Percentiles rank a stretch among this genome's conserved stretches.
Evolutionary conservation across 805 yeast genomes (phyloP).

Genomic region (Metschnikowia picachoensis): DNA sequence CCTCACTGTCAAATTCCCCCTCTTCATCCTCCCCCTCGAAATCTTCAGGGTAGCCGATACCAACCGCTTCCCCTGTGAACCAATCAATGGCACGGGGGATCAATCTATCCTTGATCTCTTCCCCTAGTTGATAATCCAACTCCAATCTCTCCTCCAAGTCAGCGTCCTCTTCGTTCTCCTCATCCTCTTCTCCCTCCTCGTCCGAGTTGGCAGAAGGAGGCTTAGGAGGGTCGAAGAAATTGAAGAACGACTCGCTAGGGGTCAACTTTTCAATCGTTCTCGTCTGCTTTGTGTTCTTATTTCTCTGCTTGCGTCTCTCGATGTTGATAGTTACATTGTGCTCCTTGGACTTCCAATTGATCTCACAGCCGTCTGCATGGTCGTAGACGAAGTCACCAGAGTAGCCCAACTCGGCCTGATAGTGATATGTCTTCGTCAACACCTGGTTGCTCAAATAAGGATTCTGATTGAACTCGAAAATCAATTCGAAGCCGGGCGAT

Average conservation of each 20-base stretch:
- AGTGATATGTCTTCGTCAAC: slow-evolving; percentile 83
- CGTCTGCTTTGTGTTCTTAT: slow-evolving; percentile 93
- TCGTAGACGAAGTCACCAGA: slow-evolving; percentile 96
- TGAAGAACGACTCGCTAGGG: slow-evolving; percentile 93
- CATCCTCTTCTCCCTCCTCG: slow-evolving; percentile 46
- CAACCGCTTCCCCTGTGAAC: slow-evolving; percentile 97
- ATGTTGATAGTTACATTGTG: slow-evolving; percentile 79
- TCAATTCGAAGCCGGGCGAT: slow-evolving; percentile 83
- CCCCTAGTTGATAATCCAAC: slow-evolving; percentile 92
- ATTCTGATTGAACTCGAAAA: slow-evolving; percentile 75
- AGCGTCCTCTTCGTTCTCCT: slow-evolving; percentile 61
- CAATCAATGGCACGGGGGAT: slow-evolving; percentile 97
- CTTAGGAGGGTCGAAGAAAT: slow-evolving; percentile 91
- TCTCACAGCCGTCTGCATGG: slow-evolving; percentile 87
- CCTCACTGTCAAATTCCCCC: slow-evolving; percentile 40
- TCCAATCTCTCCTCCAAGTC: slow-evolving; percentile 83
- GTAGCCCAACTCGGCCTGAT: slow-evolving; percentile 90
- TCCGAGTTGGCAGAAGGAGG: slow-evolving; percentile 56
- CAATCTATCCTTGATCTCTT: slow-evolving; percentile 90
- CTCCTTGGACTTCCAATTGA: slow-evolving; percentile 79
- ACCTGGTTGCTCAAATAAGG: slow-evolving; percentile 70
- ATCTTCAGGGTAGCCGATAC: slow-evolving; percentile 55
- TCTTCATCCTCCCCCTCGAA: slow-evolving; percentile 61
- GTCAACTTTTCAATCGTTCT: slow-evolving; percentile 92
- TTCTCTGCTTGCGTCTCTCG: slow-evolving; percentile 96